Evolutionary conservation across 371 early-diverging fungal genomes (phyloP).

Genomic region (Mortierella sp.): DNA sequence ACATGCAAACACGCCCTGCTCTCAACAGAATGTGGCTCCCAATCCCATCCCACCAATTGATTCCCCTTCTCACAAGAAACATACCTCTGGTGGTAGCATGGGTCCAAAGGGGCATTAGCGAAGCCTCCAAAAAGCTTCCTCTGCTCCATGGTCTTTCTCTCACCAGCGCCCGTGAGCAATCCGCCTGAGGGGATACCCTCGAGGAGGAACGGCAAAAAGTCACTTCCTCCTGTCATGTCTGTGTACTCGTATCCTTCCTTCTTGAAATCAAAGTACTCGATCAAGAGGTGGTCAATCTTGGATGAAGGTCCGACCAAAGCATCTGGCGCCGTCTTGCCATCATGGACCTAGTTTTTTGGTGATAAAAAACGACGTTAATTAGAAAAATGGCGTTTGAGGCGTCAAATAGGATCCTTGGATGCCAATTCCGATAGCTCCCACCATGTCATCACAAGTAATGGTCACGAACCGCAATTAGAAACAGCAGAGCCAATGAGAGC

Average conservation of each 20-base stretch:
- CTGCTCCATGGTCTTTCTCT: slow-evolving; percentile 71
- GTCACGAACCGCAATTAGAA: too few relatives aligned
- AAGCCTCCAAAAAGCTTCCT: slow-evolving; percentile 76
- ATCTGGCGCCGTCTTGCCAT: slow-evolving; percentile 60
- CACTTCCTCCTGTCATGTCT: slow-evolving; percentile 55
- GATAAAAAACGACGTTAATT: neutral
- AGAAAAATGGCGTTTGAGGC: neutral
- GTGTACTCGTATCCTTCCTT: slow-evolving; percentile 46
- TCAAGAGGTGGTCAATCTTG: slow-evolving; percentile 71
- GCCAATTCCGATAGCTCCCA: neutral
- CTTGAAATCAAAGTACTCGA: slow-evolving; percentile 65
- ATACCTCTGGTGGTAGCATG: slow-evolving; percentile 72
- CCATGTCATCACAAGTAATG: neutral
- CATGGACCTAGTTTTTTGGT: slow-evolving; percentile 49
- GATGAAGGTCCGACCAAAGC: slow-evolving; percentile 59
- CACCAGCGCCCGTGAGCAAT: slow-evolving; percentile 76
- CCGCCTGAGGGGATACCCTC: slow-evolving; percentile 67
- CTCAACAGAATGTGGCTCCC: neutral
- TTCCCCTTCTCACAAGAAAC: neutral
- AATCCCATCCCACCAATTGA: neutral
- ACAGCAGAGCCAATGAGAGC: neutral
- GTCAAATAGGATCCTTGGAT: neutral
- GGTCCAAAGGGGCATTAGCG: slow-evolving; percentile 75
- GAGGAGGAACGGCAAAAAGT: slow-evolving; percentile 57
- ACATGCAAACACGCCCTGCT: neutral